A percentile compares a stretch with the other conserved stretches of the same genome.
These are phyloP conservation scores for Amphirosellinia nigrospora DNA, from an alignment of 495 filamentous ascomycete species.

Conservation along the genomic window DNA sequence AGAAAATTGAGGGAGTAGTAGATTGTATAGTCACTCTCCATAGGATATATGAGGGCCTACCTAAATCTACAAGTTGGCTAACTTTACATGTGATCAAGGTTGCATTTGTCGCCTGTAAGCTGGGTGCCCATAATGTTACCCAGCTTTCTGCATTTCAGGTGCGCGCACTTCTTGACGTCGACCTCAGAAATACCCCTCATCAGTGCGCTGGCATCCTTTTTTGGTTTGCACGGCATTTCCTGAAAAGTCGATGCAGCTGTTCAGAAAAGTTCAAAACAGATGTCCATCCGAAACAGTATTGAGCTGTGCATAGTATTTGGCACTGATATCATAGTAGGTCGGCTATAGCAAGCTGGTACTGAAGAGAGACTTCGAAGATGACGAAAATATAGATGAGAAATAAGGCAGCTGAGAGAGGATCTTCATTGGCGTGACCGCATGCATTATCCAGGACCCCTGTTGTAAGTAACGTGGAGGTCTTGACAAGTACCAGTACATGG, in stretches of 20 bases:
- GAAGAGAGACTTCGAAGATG: not conserved
- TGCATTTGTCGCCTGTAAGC: constrained; percentile 2
- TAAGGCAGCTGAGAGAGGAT: not conserved
- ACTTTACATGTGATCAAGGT: constrained; percentile 7
- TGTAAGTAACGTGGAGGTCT: not conserved
- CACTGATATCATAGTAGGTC: not conserved
- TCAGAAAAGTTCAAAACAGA: not conserved
- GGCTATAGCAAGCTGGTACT: not conserved
- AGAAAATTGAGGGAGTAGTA: not conserved
- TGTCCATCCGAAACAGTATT: not conserved
- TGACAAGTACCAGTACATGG: constrained; percentile 11
- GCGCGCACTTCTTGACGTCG: not conserved
- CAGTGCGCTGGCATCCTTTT: not conserved
- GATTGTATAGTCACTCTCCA: not conserved
- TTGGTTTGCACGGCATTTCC: not conserved
- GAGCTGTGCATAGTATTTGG: not conserved
- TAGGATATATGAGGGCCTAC: not conserved
- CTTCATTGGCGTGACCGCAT: constrained; percentile 3
- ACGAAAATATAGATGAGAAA: not conserved
- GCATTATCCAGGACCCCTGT: not conserved
- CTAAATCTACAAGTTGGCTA: not conserved
- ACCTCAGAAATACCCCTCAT: constrained; percentile 11
- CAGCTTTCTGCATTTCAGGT: constrained; percentile 14
- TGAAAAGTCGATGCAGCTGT: not conserved
- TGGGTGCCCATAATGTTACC: not conserved